phyloP scores from a whole-genome alignment of 2,329 filamentous ascomycete species.

The Xylaria arbuscula region DNA sequence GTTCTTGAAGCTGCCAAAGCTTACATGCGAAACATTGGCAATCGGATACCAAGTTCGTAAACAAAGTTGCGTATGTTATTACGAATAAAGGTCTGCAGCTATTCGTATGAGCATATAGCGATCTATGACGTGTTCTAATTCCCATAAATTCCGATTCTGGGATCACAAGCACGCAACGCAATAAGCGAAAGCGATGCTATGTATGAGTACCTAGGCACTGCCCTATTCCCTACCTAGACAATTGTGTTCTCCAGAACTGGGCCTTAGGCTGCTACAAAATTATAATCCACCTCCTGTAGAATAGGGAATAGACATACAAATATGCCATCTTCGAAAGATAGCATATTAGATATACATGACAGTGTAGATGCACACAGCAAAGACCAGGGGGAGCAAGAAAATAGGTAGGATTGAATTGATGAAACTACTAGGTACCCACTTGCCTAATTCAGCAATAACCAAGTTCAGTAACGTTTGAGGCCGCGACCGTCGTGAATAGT shows the following conservation, averaged over 20 bases:
- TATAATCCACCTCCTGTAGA: neutral
- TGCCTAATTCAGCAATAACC: constrained; percentile 33
- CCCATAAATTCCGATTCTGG: neutral
- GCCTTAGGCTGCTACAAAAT: neutral
- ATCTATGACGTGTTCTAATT: constrained; percentile 30
- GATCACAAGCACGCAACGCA: neutral
- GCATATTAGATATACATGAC: neutral
- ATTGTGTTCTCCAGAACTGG: neutral
- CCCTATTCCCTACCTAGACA: neutral
- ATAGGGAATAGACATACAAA: neutral
- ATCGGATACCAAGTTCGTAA: constrained; percentile 9
- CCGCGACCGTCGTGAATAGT: too few relatives aligned
- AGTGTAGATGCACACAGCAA: too few relatives aligned
- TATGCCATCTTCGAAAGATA: neutral
- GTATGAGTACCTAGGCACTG: neutral
- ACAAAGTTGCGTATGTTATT: constrained; percentile 4
- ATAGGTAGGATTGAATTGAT: neutral
- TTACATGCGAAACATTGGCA: constrained; percentile 1
- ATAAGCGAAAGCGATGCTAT: neutral
- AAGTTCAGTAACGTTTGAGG: constrained; percentile 21
- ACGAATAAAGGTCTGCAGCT: neutral
- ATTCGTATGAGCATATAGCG: constrained; percentile 1
- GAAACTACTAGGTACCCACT: constrained; percentile 21
- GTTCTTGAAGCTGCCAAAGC: neutral
- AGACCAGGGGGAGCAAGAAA: too few relatives aligned